Evolutionary conservation across 2,329 filamentous ascomycete genomes (phyloP).

Genomic region (Coniochaeta sp.): DNA sequence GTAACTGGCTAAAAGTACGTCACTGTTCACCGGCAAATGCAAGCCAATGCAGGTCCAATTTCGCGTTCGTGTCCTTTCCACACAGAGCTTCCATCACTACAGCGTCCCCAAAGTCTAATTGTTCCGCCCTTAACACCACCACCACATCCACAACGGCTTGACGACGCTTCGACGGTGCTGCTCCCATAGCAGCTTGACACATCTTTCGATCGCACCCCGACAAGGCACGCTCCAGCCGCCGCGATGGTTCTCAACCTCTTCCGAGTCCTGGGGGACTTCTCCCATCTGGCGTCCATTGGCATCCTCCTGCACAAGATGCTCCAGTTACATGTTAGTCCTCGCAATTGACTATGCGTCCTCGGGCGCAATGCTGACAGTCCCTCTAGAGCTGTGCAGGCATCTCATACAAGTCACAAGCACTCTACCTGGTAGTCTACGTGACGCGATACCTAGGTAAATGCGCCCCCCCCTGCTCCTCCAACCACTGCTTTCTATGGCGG

Average conservation of each 20-base stretch:
- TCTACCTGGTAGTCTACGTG: conserved; percentile 90
- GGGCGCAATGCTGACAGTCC: conserved; percentile 10
- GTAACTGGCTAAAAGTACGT: conserved; percentile 1
- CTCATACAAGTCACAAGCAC: conserved; percentile 96
- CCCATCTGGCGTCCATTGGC: conserved; percentile 88
- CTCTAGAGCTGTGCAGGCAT: conserved; percentile 91
- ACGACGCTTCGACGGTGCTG: neutral
- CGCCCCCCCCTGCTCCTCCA: too few relatives aligned
- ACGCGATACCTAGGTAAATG: conserved; percentile 86
- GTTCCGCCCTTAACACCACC: neutral
- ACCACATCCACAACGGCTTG: neutral
- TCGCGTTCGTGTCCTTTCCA: conserved; percentile 5
- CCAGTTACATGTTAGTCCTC: conserved; percentile 66
- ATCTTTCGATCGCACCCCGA: neutral
- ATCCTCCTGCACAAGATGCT: conserved; percentile 97
- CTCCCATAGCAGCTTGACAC: neutral
- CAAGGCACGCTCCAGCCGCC: neutral
- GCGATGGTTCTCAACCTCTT: conserved; percentile 43
- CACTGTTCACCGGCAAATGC: neutral
- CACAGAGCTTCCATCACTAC: neutral
- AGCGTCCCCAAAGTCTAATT: neutral
- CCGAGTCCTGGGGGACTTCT: conserved; percentile 69
- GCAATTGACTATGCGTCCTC: neutral
- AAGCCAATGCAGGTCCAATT: neutral
- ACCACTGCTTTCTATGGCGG: too few relatives aligned